Conservation (phyloP, 805 yeast genomes). For the Peterozyma toletana region DNA sequence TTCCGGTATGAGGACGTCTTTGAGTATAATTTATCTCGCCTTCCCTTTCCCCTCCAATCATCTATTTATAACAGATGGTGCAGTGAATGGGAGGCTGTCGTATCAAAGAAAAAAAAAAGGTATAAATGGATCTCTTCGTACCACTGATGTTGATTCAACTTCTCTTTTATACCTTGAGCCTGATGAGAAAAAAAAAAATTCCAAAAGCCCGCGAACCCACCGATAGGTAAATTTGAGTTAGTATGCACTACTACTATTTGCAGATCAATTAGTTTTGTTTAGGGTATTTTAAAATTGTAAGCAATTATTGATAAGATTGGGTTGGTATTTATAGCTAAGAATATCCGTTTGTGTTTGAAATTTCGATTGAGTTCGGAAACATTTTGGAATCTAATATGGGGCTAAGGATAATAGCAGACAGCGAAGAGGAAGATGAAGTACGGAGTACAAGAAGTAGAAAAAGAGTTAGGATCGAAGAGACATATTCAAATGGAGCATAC, state of each 20-base stretch:
- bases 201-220: too few relatives aligned
- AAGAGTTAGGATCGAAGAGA: conserved; percentile 11
- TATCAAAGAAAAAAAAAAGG: conserved; percentile 23
- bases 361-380: neutral
- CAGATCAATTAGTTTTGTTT: too few relatives aligned
- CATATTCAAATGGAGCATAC: conserved; percentile 3
- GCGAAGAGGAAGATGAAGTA: conserved; percentile 2
- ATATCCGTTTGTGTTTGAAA: too few relatives aligned
- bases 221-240: too few relatives aligned
- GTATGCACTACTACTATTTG: too few relatives aligned
- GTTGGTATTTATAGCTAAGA: too few relatives aligned
- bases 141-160: too few relatives aligned
- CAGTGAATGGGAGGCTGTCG: conserved; percentile 40
- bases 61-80: conserved; percentile 26
- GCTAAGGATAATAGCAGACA: conserved; percentile 3
- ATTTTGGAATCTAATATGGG: conserved; percentile 7
- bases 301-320: too few relatives aligned
- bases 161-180: too few relatives aligned
- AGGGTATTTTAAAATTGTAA: too few relatives aligned
- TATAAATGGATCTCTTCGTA: neutral
- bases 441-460: conserved; percentile 4
- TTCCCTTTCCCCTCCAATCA: conserved; percentile 39
- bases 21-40: conserved; percentile 25
- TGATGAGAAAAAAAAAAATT: too few relatives aligned
- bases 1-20: conserved; percentile 32